Evolutionary conservation across 2,329 filamentous ascomycete genomes (phyloP), one percentile per base, ranked within the genome.

Genomic region (Botryotinia calthae): DNA sequence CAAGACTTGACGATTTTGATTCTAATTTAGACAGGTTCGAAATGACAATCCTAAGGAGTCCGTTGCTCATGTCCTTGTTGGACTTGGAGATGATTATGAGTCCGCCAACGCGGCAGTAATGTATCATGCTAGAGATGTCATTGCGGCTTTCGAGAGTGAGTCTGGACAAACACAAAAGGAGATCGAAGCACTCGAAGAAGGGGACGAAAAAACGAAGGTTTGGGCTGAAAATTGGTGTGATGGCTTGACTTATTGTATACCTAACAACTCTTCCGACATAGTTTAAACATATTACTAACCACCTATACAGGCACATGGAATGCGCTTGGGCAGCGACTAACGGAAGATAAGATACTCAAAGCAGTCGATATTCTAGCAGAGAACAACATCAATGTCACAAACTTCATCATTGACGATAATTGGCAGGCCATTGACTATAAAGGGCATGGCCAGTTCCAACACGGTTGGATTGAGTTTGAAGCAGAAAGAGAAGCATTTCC

Each of bases 341-440:
- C 91, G 0, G 93, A 95, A 74, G 86, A 93, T 31, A 97, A 94
- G 78, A 88, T 99, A 22, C 84, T 94, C 20, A 82, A 89, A 58
- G 94, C 95, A 1, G 84, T 98, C 1, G 89, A 94, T 73, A 86
- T 87, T 1, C 84, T 99, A 18, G 87, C 90, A 7, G 84, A 89
- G 44, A 87, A 92, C 72, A 87, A 90, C 0, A 93, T 99, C 79
- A 90, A 91, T 59, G 87, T 98, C 63, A 91, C 90, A 0, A 97
- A 90, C 78, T 85, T 99, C 2, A 97, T 98, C 74, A 97, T 99
- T 75, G 96, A 99, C 78, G 96, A 99, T 80, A 97, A 97, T 78
- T 99, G 96, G 96, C 95, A 97, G 82, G 89, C 91, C 14, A 86
- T 97, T 64, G 89, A 88, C 76, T 82, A 85, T 44, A 77, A 80